Percentiles rank a stretch among this genome's conserved stretches.
Evolutionary conservation across 495 filamentous ascomycete genomes (phyloP).

Genomic region (Baudoinia panamericana): DNA sequence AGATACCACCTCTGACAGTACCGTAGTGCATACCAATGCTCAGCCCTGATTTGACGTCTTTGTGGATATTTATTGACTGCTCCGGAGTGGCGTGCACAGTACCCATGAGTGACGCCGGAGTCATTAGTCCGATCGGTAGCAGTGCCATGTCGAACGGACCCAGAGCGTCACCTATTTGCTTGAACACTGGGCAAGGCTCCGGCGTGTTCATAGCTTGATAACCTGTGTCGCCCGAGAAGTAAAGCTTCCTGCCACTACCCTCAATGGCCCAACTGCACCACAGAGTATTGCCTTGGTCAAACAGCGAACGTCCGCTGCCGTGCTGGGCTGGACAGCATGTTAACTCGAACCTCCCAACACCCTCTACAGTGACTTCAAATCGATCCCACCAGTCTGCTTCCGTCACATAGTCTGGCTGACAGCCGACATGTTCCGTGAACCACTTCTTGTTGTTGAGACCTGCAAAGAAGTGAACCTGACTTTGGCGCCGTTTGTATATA

Average conservation of each 20-base stretch:
- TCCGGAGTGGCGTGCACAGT: constrained; percentile 30
- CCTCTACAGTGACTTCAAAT: constrained; percentile 21
- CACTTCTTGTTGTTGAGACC: constrained; percentile 30
- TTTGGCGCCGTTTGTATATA: constrained; percentile 26
- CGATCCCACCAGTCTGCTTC: constrained; percentile 45
- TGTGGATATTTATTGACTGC: constrained; percentile 31
- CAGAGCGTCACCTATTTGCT: constrained; percentile 27
- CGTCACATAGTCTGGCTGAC: constrained; percentile 30
- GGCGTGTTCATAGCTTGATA: constrained; percentile 30
- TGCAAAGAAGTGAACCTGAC: constrained; percentile 34
- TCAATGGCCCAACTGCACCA: constrained; percentile 43
- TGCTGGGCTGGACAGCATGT: constrained; percentile 38
- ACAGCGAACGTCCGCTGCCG: constrained; percentile 28
- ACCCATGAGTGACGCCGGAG: constrained; percentile 29
- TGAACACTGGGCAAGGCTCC: constrained; percentile 32
- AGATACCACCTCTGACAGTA: constrained; percentile 30
- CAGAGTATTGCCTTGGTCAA: constrained; percentile 29
- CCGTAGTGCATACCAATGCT: constrained; percentile 37
- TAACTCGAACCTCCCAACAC: constrained; percentile 22
- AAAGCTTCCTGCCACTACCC: constrained; percentile 18
- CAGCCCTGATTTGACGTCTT: constrained; percentile 29
- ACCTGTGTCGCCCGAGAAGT: constrained; percentile 31
- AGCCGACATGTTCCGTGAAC: constrained; percentile 30
- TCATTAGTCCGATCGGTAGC: constrained; percentile 34
- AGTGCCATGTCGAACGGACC: constrained; percentile 34